Evolutionary conservation across 345 rosid species (phyloP).

Genomic region (Arabidopsis suecica): DNA sequence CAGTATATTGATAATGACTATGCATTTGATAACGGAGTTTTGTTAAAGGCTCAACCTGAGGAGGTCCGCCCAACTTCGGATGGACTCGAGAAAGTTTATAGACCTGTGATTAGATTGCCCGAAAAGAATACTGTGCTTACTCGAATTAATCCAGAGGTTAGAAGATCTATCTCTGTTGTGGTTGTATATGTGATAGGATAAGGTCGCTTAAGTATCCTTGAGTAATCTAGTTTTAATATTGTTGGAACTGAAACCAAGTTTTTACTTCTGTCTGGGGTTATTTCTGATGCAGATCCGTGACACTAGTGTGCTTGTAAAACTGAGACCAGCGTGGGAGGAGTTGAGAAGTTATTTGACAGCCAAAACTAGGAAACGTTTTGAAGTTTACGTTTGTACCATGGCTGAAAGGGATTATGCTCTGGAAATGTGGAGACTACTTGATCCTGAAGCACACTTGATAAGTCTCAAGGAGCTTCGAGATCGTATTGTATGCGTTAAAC

Average conservation of each 20-base stretch:
- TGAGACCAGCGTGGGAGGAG: slow-evolving; percentile 99
- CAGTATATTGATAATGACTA: slow-evolving; percentile 79
- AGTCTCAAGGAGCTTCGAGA: slow-evolving; percentile 72
- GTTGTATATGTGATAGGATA: slow-evolving; percentile 20
- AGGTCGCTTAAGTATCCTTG: neutral
- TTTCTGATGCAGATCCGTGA: slow-evolving; percentile 74
- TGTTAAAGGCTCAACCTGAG: slow-evolving; percentile 75
- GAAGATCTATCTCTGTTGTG: slow-evolving; percentile 28
- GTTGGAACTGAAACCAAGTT: slow-evolving; percentile 1
- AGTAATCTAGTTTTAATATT: neutral
- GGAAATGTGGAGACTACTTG: slow-evolving; percentile 99
- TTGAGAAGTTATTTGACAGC: slow-evolving; percentile 92
- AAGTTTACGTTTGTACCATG: slow-evolving; percentile 99
- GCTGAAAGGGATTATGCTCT: slow-evolving; percentile 99
- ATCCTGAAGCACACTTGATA: slow-evolving; percentile 83
- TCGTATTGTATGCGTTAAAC: slow-evolving; percentile 91
- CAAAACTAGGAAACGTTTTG: slow-evolving; percentile 92
- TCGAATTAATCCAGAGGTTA: slow-evolving; percentile 96
- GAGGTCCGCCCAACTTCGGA: slow-evolving; percentile 72
- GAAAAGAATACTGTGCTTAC: slow-evolving; percentile 85
- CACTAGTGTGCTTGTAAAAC: slow-evolving; percentile 98
- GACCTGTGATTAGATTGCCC: slow-evolving; percentile 84
- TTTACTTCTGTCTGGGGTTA: slow-evolving; percentile 14
- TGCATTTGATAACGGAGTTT: slow-evolving; percentile 72
- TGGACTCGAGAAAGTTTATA: slow-evolving; percentile 65